A percentile compares a stretch with the other conserved stretches of the same genome.
Evolutionary conservation across 805 yeast genomes (phyloP).

Genomic region (Pichia occidentalis): DNA sequence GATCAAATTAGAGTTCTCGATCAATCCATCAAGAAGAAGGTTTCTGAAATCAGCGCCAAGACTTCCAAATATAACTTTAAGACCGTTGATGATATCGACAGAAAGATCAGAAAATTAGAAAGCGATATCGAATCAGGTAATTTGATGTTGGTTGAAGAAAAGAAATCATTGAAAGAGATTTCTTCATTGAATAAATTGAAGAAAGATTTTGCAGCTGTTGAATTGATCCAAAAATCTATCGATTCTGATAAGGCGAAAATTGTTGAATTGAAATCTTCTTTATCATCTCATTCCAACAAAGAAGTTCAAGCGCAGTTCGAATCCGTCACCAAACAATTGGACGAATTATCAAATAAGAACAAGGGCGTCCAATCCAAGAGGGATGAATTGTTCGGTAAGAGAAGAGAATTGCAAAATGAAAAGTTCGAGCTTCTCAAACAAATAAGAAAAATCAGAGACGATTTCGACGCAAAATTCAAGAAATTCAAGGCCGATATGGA

Average conservation of each 20-base stretch:
- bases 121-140: slow-evolving; percentile 68
- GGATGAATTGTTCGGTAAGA: slow-evolving; percentile 53
- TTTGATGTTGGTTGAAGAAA: slow-evolving; percentile 86
- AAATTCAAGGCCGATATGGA: slow-evolving; percentile 63
- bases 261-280: slow-evolving; percentile 62
- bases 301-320: slow-evolving; percentile 68
- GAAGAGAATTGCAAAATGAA: slow-evolving; percentile 58
- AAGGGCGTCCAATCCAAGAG: slow-evolving; percentile 62
- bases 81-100: slow-evolving; percentile 61
- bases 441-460: slow-evolving; percentile 63
- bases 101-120: slow-evolving; percentile 61
- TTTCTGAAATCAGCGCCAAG: slow-evolving; percentile 63
- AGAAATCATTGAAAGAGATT: slow-evolving; percentile 78
- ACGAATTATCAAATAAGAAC: slow-evolving; percentile 53
- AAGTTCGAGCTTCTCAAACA: slow-evolving; percentile 63
- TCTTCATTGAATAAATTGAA: slow-evolving; percentile 72
- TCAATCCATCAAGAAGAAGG: slow-evolving; percentile 62
- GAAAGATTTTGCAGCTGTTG: slow-evolving; percentile 69
- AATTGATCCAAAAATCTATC: slow-evolving; percentile 68
- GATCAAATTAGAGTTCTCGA: slow-evolving; percentile 73
- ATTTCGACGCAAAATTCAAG: slow-evolving; percentile 68
- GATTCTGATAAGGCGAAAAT: slow-evolving; percentile 74
- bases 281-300: slow-evolving; percentile 49
- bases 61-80: slow-evolving; percentile 67
- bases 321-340: slow-evolving; percentile 59